A percentile compares a stretch with the other conserved stretches of the same genome.
These are phyloP conservation scores for Sugiyamaella novakii DNA, from an alignment of 1,139 yeast species.

Conservation along the genomic window DNA sequence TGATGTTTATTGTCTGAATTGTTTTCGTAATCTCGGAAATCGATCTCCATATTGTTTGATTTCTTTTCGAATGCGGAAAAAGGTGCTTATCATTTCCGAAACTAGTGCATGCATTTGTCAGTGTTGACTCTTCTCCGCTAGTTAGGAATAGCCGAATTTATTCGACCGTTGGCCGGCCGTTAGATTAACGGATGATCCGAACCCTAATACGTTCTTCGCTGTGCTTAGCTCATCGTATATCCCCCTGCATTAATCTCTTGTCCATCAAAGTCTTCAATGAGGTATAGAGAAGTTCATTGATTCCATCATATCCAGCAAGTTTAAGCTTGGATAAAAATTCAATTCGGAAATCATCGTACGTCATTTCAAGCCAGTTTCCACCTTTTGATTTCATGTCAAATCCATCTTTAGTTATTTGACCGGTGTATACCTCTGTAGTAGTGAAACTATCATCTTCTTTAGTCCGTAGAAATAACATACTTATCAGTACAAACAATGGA, in stretches of 20 bases:
- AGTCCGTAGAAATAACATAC: constrained; percentile 50
- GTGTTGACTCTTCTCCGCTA: no score
- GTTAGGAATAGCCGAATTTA: no score
- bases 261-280: constrained; percentile 27
- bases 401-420: constrained; percentile 41
- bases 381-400: constrained; percentile 15
- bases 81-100: no score
- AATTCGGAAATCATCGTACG: constrained; percentile 28
- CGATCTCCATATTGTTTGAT: no score
- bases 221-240: no score
- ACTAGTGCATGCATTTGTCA: no score
- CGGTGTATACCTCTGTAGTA: constrained; percentile 47
- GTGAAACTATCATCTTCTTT: constrained; percentile 49
- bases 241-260: not conserved
- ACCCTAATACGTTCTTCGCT: no score
- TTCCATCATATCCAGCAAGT: constrained; percentile 26
- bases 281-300: constrained; percentile 22
- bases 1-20: no score
- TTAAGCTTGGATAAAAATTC: constrained; percentile 25
- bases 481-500: constrained; percentile 55
- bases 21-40: no score
- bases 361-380: constrained; percentile 25
- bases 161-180: no score
- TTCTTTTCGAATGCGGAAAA: no score
- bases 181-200: no score